Base-by-base conservation (phyloP, 257 asterid genomes). In the Ophiorrhiza pumila region DNA sequence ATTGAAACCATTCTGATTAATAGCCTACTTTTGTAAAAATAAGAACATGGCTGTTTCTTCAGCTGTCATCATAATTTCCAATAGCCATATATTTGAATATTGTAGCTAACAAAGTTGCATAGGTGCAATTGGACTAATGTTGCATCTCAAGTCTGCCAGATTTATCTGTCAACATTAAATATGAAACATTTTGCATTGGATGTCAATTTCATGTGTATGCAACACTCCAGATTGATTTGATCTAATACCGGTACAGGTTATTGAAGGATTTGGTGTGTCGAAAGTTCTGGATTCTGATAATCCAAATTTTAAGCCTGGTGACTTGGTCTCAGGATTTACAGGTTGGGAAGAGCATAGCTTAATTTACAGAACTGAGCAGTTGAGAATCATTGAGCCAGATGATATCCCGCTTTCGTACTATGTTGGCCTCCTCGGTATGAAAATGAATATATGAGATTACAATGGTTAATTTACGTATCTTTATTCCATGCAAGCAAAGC, bases 301-400 rank as follows among this genome's bases (percentile, higher is more conserved):
- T 80, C 90, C 91, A 41, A 74, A 83, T 63, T 86, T 85, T 79
- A 93, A 80, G 76, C 79, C 87, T 3, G 98, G 97, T 18, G 98
- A 93, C 69, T 65, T 93, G 69, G 75, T 93, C 55, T 86, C 95
- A 3, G 93, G 98, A 45, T 77, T 91, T 31, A 93, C 98, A 0
- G 89, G 97, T 18, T 93, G 98, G 98, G 98, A 93, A 81, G 96
- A 93, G 42, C 91, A 93, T 91, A 91, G 87, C 83, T 86, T 93
- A 65, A 78, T 93, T 42, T 66, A 75, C 78, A 76, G 76, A 68
- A 65, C 84, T 0, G 83, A 78, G 57, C 97, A 89, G 76, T 32
- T 91, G 82, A 87, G 95, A 71, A 91, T 80, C 82, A 81, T 91
- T 73, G 72, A 86, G 68, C 72, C 77, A 29, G 85, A 88, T 76